Percentiles rank a stretch among this genome's conserved stretches.
phyloP scores from a whole-genome alignment of 441 rosid species.

The Populus tomentosa region DNA sequence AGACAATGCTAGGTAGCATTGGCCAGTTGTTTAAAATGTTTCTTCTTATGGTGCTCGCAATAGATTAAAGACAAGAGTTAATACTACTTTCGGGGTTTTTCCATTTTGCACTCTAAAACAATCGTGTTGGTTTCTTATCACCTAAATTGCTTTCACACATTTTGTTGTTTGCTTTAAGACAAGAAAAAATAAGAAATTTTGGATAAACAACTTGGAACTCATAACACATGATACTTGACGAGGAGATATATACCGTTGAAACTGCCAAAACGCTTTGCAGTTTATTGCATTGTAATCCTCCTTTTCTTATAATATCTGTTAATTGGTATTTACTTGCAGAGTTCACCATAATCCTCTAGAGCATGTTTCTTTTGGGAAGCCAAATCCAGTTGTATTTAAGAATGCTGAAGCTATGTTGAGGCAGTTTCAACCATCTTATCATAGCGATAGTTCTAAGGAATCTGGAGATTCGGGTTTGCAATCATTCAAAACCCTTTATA shows the following conservation, averaged over 20 bases:
- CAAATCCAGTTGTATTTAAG: slow-evolving; percentile 68
- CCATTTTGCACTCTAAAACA: not conserved
- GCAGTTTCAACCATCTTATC: slow-evolving; percentile 35
- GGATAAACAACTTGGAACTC: not conserved
- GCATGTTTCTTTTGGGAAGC: slow-evolving; percentile 75
- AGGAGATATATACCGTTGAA: not conserved
- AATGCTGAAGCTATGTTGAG: slow-evolving; percentile 55
- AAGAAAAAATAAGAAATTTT: not conserved
- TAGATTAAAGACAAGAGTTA: not conserved
- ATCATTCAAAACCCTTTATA: slow-evolving; percentile 56
- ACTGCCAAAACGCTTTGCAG: not conserved
- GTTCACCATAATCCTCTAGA: slow-evolving; percentile 43
- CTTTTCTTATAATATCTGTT: slow-evolving; percentile 1
- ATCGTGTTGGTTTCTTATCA: not conserved
- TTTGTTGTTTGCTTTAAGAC: not conserved
- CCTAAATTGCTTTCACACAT: not conserved
- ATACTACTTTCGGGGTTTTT: not conserved
- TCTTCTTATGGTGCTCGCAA: not conserved
- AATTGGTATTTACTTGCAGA: slow-evolving; percentile 32
- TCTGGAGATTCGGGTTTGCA: slow-evolving; percentile 21
- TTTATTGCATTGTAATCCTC: not conserved
- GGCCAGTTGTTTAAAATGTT: not conserved
- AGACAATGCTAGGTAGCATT: not conserved
- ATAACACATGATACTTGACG: not conserved
- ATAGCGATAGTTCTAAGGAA: not conserved